Percentiles rank a stretch among this genome's conserved stretches.
Conservation (phyloP, 352 stramenopile species). For the Pythium grandisporangium region DNA sequence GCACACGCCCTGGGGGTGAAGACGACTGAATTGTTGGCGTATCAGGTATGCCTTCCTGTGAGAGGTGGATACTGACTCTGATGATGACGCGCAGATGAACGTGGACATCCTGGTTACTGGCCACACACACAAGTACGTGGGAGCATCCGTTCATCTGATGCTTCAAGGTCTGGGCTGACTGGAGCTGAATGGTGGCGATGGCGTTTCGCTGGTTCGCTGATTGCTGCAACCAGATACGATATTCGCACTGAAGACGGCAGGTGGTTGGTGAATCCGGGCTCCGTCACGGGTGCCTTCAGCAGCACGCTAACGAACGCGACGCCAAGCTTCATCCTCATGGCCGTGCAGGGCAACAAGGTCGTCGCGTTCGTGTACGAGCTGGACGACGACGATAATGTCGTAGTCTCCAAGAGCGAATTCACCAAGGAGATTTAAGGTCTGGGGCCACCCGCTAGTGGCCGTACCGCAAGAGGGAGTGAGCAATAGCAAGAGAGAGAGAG, state of each 20-base stretch:
- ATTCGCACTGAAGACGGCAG: slow-evolving; percentile 91
- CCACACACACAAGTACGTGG: slow-evolving; percentile 88
- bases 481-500: too few relatives aligned
- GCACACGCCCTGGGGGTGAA: too few relatives aligned
- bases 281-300: slow-evolving; percentile 95
- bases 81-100: slow-evolving; percentile 94
- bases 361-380: slow-evolving; percentile 97
- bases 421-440: slow-evolving; percentile 46
- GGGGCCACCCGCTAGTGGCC: too few relatives aligned
- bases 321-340: slow-evolving; percentile 97
- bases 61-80: too few relatives aligned
- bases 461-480: too few relatives aligned
- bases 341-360: slow-evolving; percentile 94
- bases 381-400: slow-evolving; percentile 67
- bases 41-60: too few relatives aligned
- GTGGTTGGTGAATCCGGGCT: slow-evolving; percentile 97
- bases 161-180: too few relatives aligned
- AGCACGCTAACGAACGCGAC: slow-evolving; percentile 62
- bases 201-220: neutral
- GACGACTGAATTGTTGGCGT: too few relatives aligned
- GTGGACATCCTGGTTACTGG: slow-evolving; percentile 97
- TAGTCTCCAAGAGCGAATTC: slow-evolving; percentile 87
- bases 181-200: too few relatives aligned
- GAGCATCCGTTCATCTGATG: neutral
- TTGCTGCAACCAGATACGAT: slow-evolving; percentile 40